These are phyloP conservation scores for Quercus phellos DNA, from an alignment of 331 rosid species.

Conservation along the genomic window DNA sequence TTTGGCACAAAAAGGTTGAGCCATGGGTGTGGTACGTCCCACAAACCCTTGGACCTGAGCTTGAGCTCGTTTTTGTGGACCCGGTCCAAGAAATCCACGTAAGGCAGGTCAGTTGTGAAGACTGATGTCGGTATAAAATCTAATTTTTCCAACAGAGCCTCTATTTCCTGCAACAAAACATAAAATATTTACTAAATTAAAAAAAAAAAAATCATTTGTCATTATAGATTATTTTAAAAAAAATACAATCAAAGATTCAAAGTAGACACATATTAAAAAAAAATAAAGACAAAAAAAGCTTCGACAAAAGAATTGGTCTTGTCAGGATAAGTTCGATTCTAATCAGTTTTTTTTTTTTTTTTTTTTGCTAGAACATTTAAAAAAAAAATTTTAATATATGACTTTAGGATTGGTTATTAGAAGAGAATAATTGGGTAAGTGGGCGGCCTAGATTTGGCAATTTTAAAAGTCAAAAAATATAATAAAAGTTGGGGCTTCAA, in stretches of 20 bases:
- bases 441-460: conserved; percentile 38
- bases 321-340: conserved; percentile 32
- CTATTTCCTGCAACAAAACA: conserved; percentile 53
- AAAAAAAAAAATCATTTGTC: neutral
- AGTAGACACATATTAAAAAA: neutral
- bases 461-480: conserved; percentile 15
- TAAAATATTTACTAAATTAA: neutral
- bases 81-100: conserved; percentile 89
- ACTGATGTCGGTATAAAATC: conserved; percentile 62
- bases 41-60: conserved; percentile 77
- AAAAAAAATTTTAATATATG: neutral
- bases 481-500: conserved; percentile 23
- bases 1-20: conserved; percentile 88
- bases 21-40: conserved; percentile 99
- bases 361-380: no score
- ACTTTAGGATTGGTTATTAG: neutral
- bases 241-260: neutral
- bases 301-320: conserved; percentile 31
- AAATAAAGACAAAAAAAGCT: conserved; percentile 19
- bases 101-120: conserved; percentile 81
- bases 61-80: conserved; percentile 91
- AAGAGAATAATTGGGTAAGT: conserved; percentile 48
- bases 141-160: conserved; percentile 47
- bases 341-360: neutral
- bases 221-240: neutral